Base-by-base conservation (phyloP, 2,329 filamentous ascomycete species). In the Phyllosticta capitalensis region DNA sequence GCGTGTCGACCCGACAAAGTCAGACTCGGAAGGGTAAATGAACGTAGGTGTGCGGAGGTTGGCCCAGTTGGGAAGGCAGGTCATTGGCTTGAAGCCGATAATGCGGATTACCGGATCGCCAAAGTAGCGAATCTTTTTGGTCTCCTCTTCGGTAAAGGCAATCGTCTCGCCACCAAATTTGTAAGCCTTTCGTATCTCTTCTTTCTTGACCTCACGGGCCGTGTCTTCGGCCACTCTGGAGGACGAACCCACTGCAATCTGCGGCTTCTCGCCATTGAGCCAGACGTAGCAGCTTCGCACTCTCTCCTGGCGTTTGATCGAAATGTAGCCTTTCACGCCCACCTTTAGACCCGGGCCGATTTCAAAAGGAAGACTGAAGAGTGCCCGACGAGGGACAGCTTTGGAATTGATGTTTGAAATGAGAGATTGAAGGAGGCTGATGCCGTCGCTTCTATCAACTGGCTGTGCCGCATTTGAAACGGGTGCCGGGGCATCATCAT, bases 121-220 rank as follows among this genome's bases (percentile, higher is more conserved):
- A 66, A 96, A 96, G 64, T 89, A 78, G 62, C 86, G 86, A 61
- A 99, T 79, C 20, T 81, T 76, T 61, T 86, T 87, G 62, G 92
- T 84, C 71, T 99, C 92, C 33, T 96, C 91, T 0, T 86, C 82
- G 0, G 86, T 86, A 71, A 99, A 99, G 54, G 87, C 82, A 53
- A 99, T 84, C 54, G 90, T 90, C 64, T 95, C 90, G 48, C 90
- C 92, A 12, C 92, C 94, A 68, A 97, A 97, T 67, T 94, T 96
- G 78, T 94, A 99, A 0, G 92, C 94, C 72, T 94, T 96, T 61
- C 88, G 88, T 20, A 95, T 83, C 67, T 97, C 91, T 2, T 76
- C 76, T 65, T 92, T 92, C 63, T 95, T 87, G 0, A 97, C 84
- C 0, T 84, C 83, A 45, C 86, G 81, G 1, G 87, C 83, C 19